These are phyloP conservation scores for Trametes gibbosa DNA, from an alignment of 768 basidiomycete genomes.

Conservation along the genomic window DNA sequence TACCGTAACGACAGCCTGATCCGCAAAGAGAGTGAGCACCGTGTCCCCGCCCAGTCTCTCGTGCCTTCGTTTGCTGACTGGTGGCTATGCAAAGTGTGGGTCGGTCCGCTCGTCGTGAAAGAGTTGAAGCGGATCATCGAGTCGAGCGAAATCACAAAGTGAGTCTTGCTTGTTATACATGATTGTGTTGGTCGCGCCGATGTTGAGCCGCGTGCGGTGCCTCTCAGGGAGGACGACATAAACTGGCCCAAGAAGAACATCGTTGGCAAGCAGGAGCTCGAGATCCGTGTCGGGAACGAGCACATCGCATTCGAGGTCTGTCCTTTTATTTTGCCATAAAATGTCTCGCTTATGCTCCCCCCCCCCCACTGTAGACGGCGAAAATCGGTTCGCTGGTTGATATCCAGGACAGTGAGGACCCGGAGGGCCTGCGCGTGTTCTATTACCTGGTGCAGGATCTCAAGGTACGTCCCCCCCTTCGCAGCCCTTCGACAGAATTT, in stretches of 20 bases:
- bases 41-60: background rate
- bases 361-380: slow-evolving; percentile 63
- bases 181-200: background rate
- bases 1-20: slow-evolving; percentile 97
- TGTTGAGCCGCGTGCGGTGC: background rate
- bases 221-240: slow-evolving; percentile 90
- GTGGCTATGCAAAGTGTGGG: slow-evolving; percentile 67
- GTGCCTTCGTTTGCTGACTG: background rate
- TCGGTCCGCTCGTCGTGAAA: slow-evolving; percentile 87
- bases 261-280: slow-evolving; percentile 96
- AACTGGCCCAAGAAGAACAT: slow-evolving; percentile 99
- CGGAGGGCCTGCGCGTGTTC: slow-evolving; percentile 95
- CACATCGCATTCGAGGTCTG: slow-evolving; percentile 96
- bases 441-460: slow-evolving; percentile 99
- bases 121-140: slow-evolving; percentile 95
- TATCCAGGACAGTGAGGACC: slow-evolving; percentile 95
- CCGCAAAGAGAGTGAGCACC: slow-evolving; percentile 90
- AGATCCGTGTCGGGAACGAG: slow-evolving; percentile 90
- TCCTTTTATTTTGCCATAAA: background rate
- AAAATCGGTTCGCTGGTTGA: slow-evolving; percentile 98
- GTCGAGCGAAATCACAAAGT: slow-evolving; percentile 94
- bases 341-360: background rate
- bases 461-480: slow-evolving; percentile 54
- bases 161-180: slow-evolving; percentile 23
- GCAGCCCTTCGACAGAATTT: no score